Base-by-base conservation (phyloP, 2,329 filamentous ascomycete species). In the Pseudovirgaria hyperparasitica region DNA sequence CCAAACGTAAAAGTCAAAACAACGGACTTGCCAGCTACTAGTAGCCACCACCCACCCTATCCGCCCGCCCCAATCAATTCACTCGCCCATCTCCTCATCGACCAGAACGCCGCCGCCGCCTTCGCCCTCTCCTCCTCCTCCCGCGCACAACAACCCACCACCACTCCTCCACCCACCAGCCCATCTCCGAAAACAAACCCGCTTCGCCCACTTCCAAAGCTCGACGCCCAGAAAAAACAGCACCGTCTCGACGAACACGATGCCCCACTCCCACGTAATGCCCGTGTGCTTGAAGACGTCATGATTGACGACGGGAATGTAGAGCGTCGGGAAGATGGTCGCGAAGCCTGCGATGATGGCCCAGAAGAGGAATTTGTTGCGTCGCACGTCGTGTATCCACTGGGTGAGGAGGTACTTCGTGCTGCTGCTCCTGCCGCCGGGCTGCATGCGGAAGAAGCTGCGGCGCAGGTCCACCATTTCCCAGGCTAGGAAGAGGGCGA, bases 401-500 rank as follows among this genome's bases (percentile, higher is more conserved):
- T 78, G 70, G 1, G 46, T 49, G 32, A 50, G 48, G 38, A 26
- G 20, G 9, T 27, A 18, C 11, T 32, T 27, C 0, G 70, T 74
- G 30, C 76, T 63, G 45, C 72, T 70, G 31, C 55, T 57, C 41
- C 67, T 71, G 14, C 64, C 68, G 10, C 60, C 59, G 0, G 76
- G 72, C 42, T 79, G 69, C 71, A 82, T 79, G 41, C 68, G 65
- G 66, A 85, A 84, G 60, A 85, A 80, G 6, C 70, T 76, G 22
- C 75, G 70, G 13, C 78, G 72, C 55, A 77, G 67, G 42, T 80
- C 66, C 33, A 82, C 64, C 67, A 82, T 77, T 49, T 85, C 77
- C 79, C 79, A 85, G 0, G 80, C 79, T 5, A 82, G 62, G 58
- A 84, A 80, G 11, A 84, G 65, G 1, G 76, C 75, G 39, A 77